These are phyloP conservation scores for Malassezia arunalokei DNA, from an alignment of 1,284 basidiomycete species.

Conservation along the genomic window DNA sequence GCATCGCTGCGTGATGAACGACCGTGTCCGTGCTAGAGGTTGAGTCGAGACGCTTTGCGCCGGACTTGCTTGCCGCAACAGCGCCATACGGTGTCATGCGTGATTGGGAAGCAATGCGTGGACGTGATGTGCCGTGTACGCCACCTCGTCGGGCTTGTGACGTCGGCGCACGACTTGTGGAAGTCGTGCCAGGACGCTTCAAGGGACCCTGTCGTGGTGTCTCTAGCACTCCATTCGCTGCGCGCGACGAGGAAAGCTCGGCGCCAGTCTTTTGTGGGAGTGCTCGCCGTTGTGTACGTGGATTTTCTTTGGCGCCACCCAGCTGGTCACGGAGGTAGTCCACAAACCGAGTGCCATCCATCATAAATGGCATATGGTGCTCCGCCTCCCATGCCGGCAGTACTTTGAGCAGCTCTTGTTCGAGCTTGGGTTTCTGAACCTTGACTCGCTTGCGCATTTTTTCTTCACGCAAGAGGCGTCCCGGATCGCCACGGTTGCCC, in stretches of 20 bases:
- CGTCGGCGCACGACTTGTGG: background rate
- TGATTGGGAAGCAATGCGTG: conserved; percentile 1
- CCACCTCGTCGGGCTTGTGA: background rate
- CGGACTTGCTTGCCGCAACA: background rate
- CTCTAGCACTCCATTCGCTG: background rate
- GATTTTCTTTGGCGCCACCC: conserved; percentile 27
- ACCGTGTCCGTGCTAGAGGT: background rate
- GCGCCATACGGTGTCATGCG: conserved; percentile 2
- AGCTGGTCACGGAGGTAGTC: conserved; percentile 54
- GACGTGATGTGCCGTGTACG: background rate
- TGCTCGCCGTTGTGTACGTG: background rate
- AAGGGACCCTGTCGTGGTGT: background rate
- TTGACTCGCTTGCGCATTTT: conserved; percentile 94
- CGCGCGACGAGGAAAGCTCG: background rate
- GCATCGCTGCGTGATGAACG: background rate
- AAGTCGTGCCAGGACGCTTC: background rate
- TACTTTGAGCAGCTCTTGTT: conserved; percentile 66
- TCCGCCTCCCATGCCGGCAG: conserved; percentile 81
- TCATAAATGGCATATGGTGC: conserved; percentile 63
- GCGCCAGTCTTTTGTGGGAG: too few relatives aligned
- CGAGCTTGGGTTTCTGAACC: conserved; percentile 75
- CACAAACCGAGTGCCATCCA: conserved; percentile 71
- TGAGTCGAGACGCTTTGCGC: background rate
- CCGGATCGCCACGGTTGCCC: conserved; percentile 54
- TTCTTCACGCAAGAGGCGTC: conserved; percentile 69